These are phyloP conservation scores for Asclepias syriaca DNA, from an alignment of 257 asterid genomes.

Conservation along the genomic window DNA sequence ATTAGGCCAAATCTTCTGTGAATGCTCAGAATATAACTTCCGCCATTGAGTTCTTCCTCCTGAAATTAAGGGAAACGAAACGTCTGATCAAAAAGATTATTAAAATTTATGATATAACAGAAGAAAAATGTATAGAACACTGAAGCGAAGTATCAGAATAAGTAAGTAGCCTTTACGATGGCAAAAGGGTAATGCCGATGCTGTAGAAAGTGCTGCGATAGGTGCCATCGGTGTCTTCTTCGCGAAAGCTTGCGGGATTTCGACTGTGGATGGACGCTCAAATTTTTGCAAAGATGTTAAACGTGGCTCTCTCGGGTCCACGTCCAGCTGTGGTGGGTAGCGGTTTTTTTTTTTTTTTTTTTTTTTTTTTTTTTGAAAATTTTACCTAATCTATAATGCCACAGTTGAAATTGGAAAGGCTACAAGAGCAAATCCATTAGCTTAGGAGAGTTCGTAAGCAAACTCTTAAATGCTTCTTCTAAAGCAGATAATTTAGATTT, in stretches of 20 bases:
- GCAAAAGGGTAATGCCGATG: not conserved
- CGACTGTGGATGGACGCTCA: not conserved
- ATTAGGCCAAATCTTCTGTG: not conserved
- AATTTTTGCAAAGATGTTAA: not conserved
- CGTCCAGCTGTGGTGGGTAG: not conserved
- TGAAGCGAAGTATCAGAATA: not conserved
- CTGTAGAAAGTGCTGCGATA: not conserved
- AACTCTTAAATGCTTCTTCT: too few species aligned
- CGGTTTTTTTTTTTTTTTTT: too few species aligned
- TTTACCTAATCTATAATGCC: too few species aligned
- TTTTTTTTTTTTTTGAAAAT: too few species aligned
- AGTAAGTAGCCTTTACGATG: not conserved
- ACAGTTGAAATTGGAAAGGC: too few species aligned
- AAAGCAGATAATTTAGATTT: too few species aligned
- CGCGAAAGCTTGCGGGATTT: not conserved
- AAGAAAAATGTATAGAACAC: not conserved
- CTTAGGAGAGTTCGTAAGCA: too few species aligned
- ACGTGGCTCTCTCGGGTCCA: not conserved
- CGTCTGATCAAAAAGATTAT: not conserved
- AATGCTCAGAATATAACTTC: not conserved
- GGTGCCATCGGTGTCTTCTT: not conserved
- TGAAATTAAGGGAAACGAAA: not conserved
- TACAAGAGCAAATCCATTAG: too few species aligned
- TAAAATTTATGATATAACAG: too few species aligned
- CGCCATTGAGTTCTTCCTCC: slow-evolving; percentile 5